Evolutionary conservation across 169 alveolate genomes (phyloP), one percentile per base, ranked within the genome.

Genomic region (Cardiosporidium cionae): DNA sequence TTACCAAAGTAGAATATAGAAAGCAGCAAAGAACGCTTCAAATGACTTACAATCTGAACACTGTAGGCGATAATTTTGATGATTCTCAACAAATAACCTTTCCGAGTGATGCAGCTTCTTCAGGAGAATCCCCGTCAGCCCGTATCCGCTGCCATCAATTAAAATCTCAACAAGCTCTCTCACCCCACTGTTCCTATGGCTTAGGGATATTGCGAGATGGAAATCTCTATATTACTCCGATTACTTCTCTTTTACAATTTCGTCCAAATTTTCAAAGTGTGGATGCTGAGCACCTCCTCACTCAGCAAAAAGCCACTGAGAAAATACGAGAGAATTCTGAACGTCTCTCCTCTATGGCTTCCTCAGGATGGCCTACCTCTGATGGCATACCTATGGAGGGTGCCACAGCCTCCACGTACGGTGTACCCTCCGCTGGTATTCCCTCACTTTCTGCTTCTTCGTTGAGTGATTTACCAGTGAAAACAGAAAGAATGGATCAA

Each of bases 181-280:
- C 67, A 53, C 54, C 54, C 2, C 69, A 69, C 23, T 69, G 76
- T 53, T 32, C 54, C 67, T 71, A 54, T 44, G 78, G 72, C 6
- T 31, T 71, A 29, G 78, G 78, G 22, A 22, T 71, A 32, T 6
- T 71, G 67, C 70, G 32, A 33, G n/a, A 52, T 7, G 70, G 32
- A 32, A 28, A 9, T 4, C 29, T 71, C 64, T 54, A 4, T 52
- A 6, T 71, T 53, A 54, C 78, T 29, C 78, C 78, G 25, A 65
- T 58, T 5, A 33, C 35, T 16, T 32, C 16, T 22, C 66, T 71
- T 22, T 54, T 31, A 0, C 78, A 71, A 32, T 58, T 71, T 23
- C 52, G 63, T 7, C 78, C 78, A n/a, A 64, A 53, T 28, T 71
- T 71, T 23, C 2, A 34, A 7, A 44, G 23, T 7, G n/a, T 71